These are phyloP conservation scores for Aquilaria sinensis DNA, from an alignment of 345 rosid species.

Conservation along the genomic window DNA sequence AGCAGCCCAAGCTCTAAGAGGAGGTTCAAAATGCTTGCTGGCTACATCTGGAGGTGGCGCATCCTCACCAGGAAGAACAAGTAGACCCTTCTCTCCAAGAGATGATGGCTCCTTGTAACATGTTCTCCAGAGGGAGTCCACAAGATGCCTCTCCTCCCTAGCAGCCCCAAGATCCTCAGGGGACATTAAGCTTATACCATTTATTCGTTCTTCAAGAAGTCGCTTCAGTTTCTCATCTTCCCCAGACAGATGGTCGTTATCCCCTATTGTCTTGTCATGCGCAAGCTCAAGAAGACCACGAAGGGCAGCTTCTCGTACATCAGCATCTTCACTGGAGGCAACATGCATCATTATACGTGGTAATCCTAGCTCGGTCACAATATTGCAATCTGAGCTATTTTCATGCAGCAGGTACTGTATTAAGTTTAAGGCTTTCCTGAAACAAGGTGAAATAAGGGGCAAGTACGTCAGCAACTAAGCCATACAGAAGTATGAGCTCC, in stretches of 20 bases:
- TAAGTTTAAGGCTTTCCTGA: conserved; percentile 91
- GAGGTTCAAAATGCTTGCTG: conserved; percentile 70
- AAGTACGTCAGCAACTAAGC: background rate
- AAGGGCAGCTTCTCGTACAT: conserved; percentile 81
- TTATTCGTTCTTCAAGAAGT: conserved; percentile 64
- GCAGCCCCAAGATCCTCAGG: conserved; percentile 74
- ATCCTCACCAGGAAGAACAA: conserved; percentile 76
- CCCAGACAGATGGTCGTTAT: conserved; percentile 29
- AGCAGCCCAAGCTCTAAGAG: conserved; percentile 68
- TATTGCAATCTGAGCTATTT: conserved; percentile 59
- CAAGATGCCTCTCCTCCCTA: conserved; percentile 76
- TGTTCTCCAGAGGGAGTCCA: conserved; percentile 72
- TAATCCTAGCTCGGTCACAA: conserved; percentile 62
- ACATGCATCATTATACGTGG: conserved; percentile 79
- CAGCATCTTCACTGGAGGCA: conserved; percentile 65
- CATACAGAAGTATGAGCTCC: background rate
- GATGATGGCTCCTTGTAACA: conserved; percentile 66
- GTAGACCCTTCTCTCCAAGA: conserved; percentile 62
- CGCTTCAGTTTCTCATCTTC: conserved; percentile 56
- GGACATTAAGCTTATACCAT: conserved; percentile 56
- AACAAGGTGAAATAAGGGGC: conserved; percentile 20
- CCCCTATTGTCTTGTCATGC: conserved; percentile 36
- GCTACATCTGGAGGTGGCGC: conserved; percentile 66
- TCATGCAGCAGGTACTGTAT: conserved; percentile 78
- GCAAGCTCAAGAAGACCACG: conserved; percentile 64